These are phyloP conservation scores for Penicillium sp. DNA, from an alignment of 2,329 filamentous ascomycete species.

Conservation along the genomic window DNA sequence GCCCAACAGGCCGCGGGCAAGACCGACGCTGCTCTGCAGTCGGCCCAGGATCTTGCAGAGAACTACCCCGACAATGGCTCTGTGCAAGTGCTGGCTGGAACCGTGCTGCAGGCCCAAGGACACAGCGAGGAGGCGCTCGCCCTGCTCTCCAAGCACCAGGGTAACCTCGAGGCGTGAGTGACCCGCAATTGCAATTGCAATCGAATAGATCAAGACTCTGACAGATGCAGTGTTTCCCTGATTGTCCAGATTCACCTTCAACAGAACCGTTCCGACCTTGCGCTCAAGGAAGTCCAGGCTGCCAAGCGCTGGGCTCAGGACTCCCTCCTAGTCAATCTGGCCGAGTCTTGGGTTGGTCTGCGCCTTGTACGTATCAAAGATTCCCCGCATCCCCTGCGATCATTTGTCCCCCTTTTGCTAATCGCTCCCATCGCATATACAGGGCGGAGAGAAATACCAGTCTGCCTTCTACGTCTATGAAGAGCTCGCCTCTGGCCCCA, in stretches of 20 bases:
- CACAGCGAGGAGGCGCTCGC: constrained; percentile 84
- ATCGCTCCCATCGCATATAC: neutral
- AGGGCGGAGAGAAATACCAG: constrained; percentile 96
- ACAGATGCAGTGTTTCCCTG: constrained; percentile 67
- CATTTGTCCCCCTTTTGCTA: neutral
- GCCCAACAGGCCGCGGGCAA: constrained; percentile 69
- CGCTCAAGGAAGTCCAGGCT: constrained; percentile 82
- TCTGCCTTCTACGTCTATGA: constrained; percentile 97
- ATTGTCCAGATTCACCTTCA: constrained; percentile 91
- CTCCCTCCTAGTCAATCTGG: constrained; percentile 87
- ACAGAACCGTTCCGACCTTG: constrained; percentile 89
- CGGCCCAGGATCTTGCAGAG: constrained; percentile 69
- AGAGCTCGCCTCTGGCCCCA: constrained; percentile 86
- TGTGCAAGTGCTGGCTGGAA: constrained; percentile 83
- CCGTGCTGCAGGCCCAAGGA: constrained; percentile 76
- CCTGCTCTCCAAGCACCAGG: constrained; percentile 80
- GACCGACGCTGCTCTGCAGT: constrained; percentile 63
- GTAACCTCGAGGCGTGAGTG: constrained; percentile 75
- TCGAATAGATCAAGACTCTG: constrained; percentile 9
- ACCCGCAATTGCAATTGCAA: constrained; percentile 1
- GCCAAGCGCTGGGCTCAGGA: constrained; percentile 96
- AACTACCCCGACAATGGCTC: constrained; percentile 72
- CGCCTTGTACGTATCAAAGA: constrained; percentile 66
- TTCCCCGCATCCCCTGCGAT: neutral
- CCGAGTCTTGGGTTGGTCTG: constrained; percentile 92